phyloP scores from a whole-genome alignment of 768 basidiomycete species.

The Boletus edulis region DNA sequence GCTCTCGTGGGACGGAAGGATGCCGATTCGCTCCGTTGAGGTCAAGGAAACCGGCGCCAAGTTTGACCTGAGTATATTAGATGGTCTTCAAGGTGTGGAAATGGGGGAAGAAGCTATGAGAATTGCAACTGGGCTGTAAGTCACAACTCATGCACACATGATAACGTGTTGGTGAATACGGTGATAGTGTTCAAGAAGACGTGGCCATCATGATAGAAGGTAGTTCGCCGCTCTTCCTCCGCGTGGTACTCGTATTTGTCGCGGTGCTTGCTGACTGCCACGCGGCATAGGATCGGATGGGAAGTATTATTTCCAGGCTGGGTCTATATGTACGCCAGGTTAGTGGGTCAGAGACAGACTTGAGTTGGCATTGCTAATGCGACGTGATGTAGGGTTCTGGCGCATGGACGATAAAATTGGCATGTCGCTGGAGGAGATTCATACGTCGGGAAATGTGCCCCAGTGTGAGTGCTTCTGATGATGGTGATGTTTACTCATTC shows the following conservation, averaged over 20 bases:
- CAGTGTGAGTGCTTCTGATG: constrained; percentile 48
- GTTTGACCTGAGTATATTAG: constrained; percentile 45
- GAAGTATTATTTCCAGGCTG: constrained; percentile 72
- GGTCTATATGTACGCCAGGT: constrained; percentile 66
- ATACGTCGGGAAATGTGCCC: constrained; percentile 67
- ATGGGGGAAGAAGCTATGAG: constrained; percentile 53
- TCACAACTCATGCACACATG: constrained; percentile 9
- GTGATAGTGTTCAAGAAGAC: constrained; percentile 52
- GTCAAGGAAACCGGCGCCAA: constrained; percentile 47
- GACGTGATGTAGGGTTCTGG: constrained; percentile 57
- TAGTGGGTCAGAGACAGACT: constrained; percentile 13
- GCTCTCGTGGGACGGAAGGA: constrained; percentile 40
- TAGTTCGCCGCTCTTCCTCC: constrained; percentile 17
- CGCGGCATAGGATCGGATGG: constrained; percentile 56
- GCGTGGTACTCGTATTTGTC: constrained; percentile 11
- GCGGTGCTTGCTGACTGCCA: constrained; percentile 15
- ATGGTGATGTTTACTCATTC: not conserved
- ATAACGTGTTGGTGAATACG: constrained; percentile 4
- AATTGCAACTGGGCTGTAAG: constrained; percentile 61
- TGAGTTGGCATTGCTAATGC: not conserved
- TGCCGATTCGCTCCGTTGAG: constrained; percentile 50
- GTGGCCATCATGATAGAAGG: constrained; percentile 62
- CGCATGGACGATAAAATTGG: constrained; percentile 76
- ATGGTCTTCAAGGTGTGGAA: constrained; percentile 16
- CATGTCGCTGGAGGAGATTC: constrained; percentile 68